A percentile compares a stretch with the other conserved stretches of the same genome.
Evolutionary conservation across 805 yeast genomes (phyloP).

Genomic region (Barnettozyma sucrosica): DNA sequence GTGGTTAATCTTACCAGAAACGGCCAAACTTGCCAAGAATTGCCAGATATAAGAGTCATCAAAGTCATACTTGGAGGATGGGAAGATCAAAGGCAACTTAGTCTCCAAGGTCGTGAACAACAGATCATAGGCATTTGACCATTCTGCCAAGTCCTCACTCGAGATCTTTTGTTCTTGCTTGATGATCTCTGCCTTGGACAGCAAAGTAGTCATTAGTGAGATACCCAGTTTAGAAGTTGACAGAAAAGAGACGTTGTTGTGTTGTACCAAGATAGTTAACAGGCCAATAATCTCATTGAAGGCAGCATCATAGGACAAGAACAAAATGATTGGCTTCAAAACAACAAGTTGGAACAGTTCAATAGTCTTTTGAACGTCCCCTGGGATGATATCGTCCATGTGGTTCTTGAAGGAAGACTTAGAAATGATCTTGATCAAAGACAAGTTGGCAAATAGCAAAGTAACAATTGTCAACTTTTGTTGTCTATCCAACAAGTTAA

Average conservation of each 20-base stretch:
- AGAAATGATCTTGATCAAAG: conserved; percentile 69
- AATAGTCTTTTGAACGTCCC: conserved; percentile 49
- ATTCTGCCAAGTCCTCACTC: conserved; percentile 39
- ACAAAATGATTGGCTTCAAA: conserved; percentile 76
- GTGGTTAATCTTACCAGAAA: conserved; percentile 85
- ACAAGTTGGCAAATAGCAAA: conserved; percentile 72
- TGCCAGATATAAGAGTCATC: conserved; percentile 77
- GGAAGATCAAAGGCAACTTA: conserved; percentile 73
- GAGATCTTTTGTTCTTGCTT: conserved; percentile 67
- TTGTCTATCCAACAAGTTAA: conserved; percentile 71
- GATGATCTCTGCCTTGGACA: conserved; percentile 87
- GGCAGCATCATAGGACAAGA: conserved; percentile 69
- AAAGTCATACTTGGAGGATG: conserved; percentile 42
- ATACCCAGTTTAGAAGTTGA: conserved; percentile 71
- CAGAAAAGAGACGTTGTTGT: conserved; percentile 55
- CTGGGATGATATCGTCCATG: conserved; percentile 45
- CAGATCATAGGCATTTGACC: conserved; percentile 79
- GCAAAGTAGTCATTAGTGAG: conserved; percentile 80
- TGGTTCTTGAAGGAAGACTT: conserved; percentile 75
- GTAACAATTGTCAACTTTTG: conserved; percentile 75
- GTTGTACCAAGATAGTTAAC: conserved; percentile 61
- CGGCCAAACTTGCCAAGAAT: conserved; percentile 86
- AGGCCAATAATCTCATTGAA: conserved; percentile 75
- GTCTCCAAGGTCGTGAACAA: conserved; percentile 76
- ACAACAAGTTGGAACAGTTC: conserved; percentile 78